These are phyloP conservation scores for Apophysomyces trapeziformis DNA, from an alignment of 371 early-diverging fungal genomes.

Conservation along the genomic window DNA sequence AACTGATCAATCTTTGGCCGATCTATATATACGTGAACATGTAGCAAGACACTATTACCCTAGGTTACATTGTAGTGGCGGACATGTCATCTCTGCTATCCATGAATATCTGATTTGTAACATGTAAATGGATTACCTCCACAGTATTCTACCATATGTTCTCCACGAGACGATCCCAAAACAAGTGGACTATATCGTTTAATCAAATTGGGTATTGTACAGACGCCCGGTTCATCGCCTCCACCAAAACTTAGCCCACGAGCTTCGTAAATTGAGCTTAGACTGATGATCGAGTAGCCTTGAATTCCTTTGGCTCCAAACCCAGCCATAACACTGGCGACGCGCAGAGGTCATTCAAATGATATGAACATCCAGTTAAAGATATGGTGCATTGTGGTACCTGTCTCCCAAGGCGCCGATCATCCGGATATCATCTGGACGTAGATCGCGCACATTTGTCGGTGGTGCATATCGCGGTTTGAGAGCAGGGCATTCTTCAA, in stretches of 20 bases:
- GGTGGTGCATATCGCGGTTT: conserved; percentile 4
- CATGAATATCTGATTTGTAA: conserved; percentile 23
- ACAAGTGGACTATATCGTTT: conserved; percentile 25
- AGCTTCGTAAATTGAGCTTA: conserved; percentile 28
- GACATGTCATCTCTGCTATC: conserved; percentile 10
- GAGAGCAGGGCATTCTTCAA: conserved; percentile 5
- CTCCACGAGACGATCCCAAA: conserved; percentile 32
- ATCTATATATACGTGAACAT: neutral
- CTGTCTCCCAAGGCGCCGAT: conserved; percentile 38
- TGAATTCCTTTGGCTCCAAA: conserved; percentile 29
- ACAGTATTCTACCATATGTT: conserved; percentile 25
- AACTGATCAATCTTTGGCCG: conserved; percentile 25
- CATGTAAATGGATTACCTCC: conserved; percentile 18
- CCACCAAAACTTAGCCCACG: conserved; percentile 34
- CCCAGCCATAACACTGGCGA: conserved; percentile 20
- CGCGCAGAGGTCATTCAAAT: conserved; percentile 21
- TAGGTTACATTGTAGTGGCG: neutral
- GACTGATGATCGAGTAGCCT: conserved; percentile 15
- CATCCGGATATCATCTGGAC: conserved; percentile 21
- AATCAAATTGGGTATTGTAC: conserved; percentile 33
- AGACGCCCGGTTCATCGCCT: conserved; percentile 39
- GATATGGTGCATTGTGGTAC: conserved; percentile 13
- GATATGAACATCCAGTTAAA: neutral
- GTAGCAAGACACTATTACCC: neutral
- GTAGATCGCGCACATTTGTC: conserved; percentile 22